Conservation (phyloP, 2,329 filamentous ascomycete genomes). For the Diatrype stigma region DNA sequence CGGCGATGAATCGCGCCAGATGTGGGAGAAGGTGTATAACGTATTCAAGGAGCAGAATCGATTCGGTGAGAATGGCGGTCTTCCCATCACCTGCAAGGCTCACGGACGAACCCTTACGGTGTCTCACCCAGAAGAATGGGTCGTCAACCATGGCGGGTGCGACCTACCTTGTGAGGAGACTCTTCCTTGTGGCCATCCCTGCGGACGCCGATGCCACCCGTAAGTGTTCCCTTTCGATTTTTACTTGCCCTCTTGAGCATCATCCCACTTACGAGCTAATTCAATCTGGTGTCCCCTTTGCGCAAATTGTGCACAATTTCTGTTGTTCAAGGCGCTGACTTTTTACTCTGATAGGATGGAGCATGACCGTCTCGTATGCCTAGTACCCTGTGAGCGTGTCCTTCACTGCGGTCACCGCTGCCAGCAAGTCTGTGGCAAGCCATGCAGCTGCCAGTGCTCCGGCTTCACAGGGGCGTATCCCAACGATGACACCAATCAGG, state of each 20-base stretch:
- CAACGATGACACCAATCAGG: conserved; percentile 11
- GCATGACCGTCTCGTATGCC: conserved; percentile 23
- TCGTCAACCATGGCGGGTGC: conserved; percentile 25
- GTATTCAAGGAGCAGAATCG: conserved; percentile 36
- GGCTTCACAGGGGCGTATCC: conserved; percentile 22
- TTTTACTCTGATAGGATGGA: conserved; percentile 13
- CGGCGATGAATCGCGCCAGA: conserved; percentile 32
- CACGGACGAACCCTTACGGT: conserved; percentile 53
- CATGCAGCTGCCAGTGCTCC: conserved; percentile 21
- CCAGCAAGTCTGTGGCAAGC: conserved; percentile 21
- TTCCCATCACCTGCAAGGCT: conserved; percentile 61
- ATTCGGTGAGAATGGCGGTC: conserved; percentile 26
- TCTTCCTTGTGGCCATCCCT: conserved; percentile 26
- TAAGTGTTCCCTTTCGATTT: conserved; percentile 12
- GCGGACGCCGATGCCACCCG: conserved; percentile 27
- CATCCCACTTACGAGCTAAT: too few species aligned
- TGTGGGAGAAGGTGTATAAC: conserved; percentile 36
- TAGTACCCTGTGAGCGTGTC: conserved; percentile 19
- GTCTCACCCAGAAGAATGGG: conserved; percentile 49
- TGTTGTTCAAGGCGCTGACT: too few species aligned
- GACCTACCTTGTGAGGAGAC: conserved; percentile 14
- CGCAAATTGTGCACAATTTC: too few species aligned
- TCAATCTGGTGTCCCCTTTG: too few species aligned
- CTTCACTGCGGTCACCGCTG: conserved; percentile 25
- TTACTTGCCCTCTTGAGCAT: too few species aligned